These are phyloP conservation scores for Trichoderma semiorbis DNA, from an alignment of 2,329 filamentous ascomycete species.

Conservation along the genomic window DNA sequence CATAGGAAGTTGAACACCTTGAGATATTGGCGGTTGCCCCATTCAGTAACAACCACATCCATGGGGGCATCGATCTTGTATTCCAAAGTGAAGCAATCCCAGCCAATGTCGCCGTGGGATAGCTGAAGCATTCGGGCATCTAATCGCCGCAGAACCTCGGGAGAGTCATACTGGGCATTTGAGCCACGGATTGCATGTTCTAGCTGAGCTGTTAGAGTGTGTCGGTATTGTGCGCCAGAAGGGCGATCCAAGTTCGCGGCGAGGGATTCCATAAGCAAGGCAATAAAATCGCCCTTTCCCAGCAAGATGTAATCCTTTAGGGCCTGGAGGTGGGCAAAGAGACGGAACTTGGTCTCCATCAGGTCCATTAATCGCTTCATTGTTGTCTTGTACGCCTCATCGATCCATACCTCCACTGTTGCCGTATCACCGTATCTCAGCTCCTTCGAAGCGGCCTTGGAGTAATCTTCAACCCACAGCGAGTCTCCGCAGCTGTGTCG, in stretches of 20 bases:
- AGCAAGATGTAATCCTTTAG: conserved; percentile 93
- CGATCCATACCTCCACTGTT: conserved; percentile 86
- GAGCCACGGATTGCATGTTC: conserved; percentile 96
- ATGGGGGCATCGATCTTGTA: conserved; percentile 97
- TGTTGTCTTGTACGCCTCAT: conserved; percentile 95
- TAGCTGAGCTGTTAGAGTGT: conserved; percentile 94
- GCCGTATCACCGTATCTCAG: conserved; percentile 90
- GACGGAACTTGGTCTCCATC: conserved; percentile 91
- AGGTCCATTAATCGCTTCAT: conserved; percentile 92
- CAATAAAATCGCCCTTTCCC: conserved; percentile 95
- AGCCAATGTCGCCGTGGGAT: conserved; percentile 93
- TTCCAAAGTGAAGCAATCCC: conserved; percentile 98
- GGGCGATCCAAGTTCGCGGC: conserved; percentile 90
- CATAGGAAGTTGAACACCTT: conserved; percentile 99
- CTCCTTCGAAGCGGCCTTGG: conserved; percentile 87
- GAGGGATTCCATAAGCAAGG: conserved; percentile 92
- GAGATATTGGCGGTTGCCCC: conserved; percentile 92
- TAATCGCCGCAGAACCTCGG: conserved; percentile 84
- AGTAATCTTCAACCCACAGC: conserved; percentile 93
- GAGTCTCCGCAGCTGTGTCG: conserved; percentile 92
- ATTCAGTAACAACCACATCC: conserved; percentile 94
- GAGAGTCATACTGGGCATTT: conserved; percentile 91
- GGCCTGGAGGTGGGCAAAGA: conserved; percentile 87
- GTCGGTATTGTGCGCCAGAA: conserved; percentile 93
- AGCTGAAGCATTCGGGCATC: conserved; percentile 98